phyloP scores from a whole-genome alignment of 495 filamentous ascomycete genomes.

The Talaromyces stipitatus region DNA sequence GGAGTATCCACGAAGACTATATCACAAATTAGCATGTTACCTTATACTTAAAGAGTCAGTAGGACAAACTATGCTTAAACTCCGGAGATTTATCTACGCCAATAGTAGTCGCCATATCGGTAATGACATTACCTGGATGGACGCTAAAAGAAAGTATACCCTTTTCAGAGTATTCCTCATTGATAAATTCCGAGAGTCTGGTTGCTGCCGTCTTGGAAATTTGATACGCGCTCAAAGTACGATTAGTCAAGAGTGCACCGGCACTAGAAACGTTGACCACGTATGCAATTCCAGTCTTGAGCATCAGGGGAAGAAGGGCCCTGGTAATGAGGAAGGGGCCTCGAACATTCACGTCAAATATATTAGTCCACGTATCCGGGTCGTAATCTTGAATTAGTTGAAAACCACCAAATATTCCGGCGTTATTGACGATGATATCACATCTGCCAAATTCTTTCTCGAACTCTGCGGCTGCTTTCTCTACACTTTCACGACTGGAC shows the following conservation, averaged over 20 bases:
- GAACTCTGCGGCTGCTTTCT: slow-evolving; percentile 32
- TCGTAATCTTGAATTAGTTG: slow-evolving; percentile 32
- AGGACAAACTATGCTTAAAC: not conserved
- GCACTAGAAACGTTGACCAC: slow-evolving; percentile 24
- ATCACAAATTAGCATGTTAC: not conserved
- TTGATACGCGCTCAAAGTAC: slow-evolving; percentile 29
- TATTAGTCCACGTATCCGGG: slow-evolving; percentile 34
- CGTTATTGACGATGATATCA: slow-evolving; percentile 51
- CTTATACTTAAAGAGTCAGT: not conserved
- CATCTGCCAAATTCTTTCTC: slow-evolving; percentile 23
- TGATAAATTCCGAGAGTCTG: slow-evolving; percentile 34
- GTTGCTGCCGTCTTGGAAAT: slow-evolving; percentile 29
- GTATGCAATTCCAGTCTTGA: slow-evolving; percentile 27
- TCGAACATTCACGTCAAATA: slow-evolving; percentile 39
- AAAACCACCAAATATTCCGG: slow-evolving; percentile 32
- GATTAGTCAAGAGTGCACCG: slow-evolving; percentile 15
- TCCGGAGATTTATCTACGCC: not conserved
- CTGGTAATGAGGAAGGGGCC: slow-evolving; percentile 36
- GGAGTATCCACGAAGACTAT: slow-evolving; percentile 18
- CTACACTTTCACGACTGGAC: slow-evolving; percentile 26
- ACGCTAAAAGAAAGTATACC: slow-evolving; percentile 32
- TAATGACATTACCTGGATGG: slow-evolving; percentile 39
- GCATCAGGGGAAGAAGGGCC: slow-evolving; percentile 38
- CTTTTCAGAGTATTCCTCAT: slow-evolving; percentile 27
- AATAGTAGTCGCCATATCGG: slow-evolving; percentile 16